phyloP scores from a whole-genome alignment of 148 eudicot genomes.

The Spergularia bocconei region DNA sequence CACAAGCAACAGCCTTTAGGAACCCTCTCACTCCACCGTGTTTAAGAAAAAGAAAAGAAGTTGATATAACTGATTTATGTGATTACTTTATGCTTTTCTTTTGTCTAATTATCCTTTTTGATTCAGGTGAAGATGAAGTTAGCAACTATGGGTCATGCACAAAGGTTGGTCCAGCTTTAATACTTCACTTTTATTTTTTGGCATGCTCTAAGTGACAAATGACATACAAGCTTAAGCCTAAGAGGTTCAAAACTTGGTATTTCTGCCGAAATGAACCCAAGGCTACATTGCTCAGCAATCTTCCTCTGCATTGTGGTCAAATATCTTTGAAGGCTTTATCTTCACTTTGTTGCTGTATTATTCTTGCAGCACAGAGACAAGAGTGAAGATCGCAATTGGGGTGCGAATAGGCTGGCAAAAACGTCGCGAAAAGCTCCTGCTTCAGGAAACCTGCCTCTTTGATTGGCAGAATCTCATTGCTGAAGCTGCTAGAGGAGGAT shows the following conservation, averaged over 20 bases:
- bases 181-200: neutral
- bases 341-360: neutral
- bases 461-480: conserved; percentile 85
- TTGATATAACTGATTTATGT: neutral
- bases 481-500: conserved; percentile 66
- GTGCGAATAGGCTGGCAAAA: conserved; percentile 79
- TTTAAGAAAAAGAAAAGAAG: neutral
- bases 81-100: neutral
- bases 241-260: neutral
- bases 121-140: conserved; percentile 86
- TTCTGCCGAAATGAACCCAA: too few relatives aligned
- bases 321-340: neutral
- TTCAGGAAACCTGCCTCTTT: conserved; percentile 67
- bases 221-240: neutral
- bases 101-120: conserved; percentile 20
- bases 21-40: neutral
- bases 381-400: conserved; percentile 61
- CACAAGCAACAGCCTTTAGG: neutral
- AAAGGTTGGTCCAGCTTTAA: conserved; percentile 47
- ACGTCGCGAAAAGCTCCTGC: conserved; percentile 54
- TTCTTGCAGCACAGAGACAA: conserved; percentile 70
- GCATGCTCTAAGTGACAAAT: neutral
- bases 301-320: neutral
- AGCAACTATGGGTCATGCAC: conserved; percentile 60
- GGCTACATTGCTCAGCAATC: too few relatives aligned